Base-by-base conservation (phyloP, 768 basidiomycete species). In the Coprinellus micaceus region DNA sequence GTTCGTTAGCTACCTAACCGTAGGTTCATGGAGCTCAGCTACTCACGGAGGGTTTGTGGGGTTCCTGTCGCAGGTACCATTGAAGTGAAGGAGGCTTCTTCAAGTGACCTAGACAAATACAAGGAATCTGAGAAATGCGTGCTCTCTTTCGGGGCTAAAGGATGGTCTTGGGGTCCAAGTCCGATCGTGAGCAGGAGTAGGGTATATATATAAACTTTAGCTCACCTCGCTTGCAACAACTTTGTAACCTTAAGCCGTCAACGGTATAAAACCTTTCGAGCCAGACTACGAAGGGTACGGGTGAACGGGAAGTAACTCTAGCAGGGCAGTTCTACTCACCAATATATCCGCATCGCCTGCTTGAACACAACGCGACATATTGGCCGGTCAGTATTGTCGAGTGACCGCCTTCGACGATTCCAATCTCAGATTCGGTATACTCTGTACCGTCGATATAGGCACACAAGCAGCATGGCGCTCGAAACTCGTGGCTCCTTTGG, bases 391-490 rank as follows among this genome's bases (percentile, higher is more conserved):
- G 4, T 5, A 33, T n/a, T 10, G 48, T 7, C 4, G 3, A 13
- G 25, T 33, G n/a, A 22, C 45, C 7, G 45, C 25, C 29, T 19
- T 49, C 48, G 5, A 52, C 51, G 22, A 52, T 5, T 10, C 51
- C 51, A 28, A 52, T 52, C 2, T 4, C 24, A 4, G 51, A 15
- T 40, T 52, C 51, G 7, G 51, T 52, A 24, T 52, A 49, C 13
- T 10, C 17, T 28, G 3, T 17, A 13, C 48, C 48, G 9, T 49
- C 48, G 3, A 49, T 25, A n/a, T 7, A 49, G 26, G 51, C 51
- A 28, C 51, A 52, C 37, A 52, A 28, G 51, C 51, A 52, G 51
- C 51, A 52, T 6, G 51, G 51, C 13, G 24, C 26, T 4, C 49
- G 51, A 22, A 52, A 52, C 6, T 52, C 19, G 24, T 52, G 51